Evolutionary conservation across 1,284 basidiomycete species (phyloP).

Genomic region (Naganishia sp.): DNA sequence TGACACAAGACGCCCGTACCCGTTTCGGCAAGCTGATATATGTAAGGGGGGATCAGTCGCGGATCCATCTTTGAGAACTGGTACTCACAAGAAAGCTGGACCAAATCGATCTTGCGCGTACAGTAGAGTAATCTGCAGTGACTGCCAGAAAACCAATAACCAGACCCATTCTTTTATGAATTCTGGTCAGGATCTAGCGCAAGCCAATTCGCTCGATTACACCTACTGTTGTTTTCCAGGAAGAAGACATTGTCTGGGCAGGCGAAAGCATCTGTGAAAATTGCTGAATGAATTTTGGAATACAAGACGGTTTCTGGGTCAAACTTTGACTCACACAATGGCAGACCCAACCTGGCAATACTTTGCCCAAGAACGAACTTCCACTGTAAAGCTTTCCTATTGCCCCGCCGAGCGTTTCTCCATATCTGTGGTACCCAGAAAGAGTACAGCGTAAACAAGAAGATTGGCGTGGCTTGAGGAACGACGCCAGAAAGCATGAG

Average conservation of each 20-base stretch:
- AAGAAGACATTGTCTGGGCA: conserved; percentile 85
- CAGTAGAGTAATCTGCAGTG: conserved; percentile 66
- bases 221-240: conserved; percentile 66
- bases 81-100: conserved; percentile 71
- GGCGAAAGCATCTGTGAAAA: conserved; percentile 67
- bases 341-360: conserved; percentile 67
- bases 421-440: conserved; percentile 82
- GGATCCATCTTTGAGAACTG: background rate
- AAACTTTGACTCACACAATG: conserved; percentile 64
- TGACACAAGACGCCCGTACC: conserved; percentile 34
- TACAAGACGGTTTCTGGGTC: background rate
- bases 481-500: conserved; percentile 65
- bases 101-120: conserved; percentile 74
- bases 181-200: background rate
- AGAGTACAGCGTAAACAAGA: conserved; percentile 71
- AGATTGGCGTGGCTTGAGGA: conserved; percentile 68
- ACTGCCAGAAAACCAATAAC: conserved; percentile 64
- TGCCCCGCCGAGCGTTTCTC: conserved; percentile 69
- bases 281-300: background rate
- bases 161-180: conserved; percentile 68
- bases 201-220: background rate
- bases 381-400: conserved; percentile 66
- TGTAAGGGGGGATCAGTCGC: background rate
- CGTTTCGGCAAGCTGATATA: conserved; percentile 41
- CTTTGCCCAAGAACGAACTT: conserved; percentile 79